A percentile compares a stretch with the other conserved stretches of the same genome.
Evolutionary conservation across 208 protist species (phyloP).

Genomic region (Leishmania tarentolae): DNA sequence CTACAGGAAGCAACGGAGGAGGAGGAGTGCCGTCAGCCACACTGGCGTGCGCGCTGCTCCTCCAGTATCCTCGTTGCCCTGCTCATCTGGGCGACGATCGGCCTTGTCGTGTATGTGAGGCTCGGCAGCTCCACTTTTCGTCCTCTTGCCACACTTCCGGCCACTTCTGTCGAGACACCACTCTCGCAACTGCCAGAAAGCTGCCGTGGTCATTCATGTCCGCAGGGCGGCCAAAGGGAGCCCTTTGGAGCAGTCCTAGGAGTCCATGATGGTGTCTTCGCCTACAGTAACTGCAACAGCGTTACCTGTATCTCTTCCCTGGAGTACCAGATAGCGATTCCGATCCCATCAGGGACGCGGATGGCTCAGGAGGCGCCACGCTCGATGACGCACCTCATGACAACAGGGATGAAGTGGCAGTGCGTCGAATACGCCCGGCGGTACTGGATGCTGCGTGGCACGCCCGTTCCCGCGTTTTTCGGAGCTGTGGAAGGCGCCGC

Average conservation of each 20-base stretch:
- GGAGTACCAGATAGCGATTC: constrained; percentile 25
- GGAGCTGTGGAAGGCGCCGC: constrained; percentile 58
- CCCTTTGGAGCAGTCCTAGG: constrained; percentile 67
- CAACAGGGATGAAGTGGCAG: constrained; percentile 82
- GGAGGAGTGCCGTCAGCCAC: neutral
- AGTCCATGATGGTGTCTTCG: constrained; percentile 43
- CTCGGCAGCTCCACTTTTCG: neutral
- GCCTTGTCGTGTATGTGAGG: constrained; percentile 17
- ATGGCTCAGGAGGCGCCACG: neutral
- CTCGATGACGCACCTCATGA: constrained; percentile 18
- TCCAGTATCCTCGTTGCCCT: constrained; percentile 18
- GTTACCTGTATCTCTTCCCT: constrained; percentile 37
- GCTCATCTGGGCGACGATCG: constrained; percentile 25
- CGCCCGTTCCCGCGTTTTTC: constrained; percentile 54
- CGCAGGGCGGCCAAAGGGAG: constrained; percentile 23
- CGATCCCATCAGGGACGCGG: constrained; percentile 4
- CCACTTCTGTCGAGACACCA: neutral
- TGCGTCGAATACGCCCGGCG: constrained; percentile 89
- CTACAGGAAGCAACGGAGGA: constrained; percentile 9
- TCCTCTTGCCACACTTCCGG: no score
- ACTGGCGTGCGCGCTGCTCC: constrained; percentile 20
- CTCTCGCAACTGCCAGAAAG: constrained; percentile 13
- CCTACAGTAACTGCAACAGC: constrained; percentile 75
- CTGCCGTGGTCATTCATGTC: constrained; percentile 19
- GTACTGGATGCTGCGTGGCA: constrained; percentile 83